phyloP scores from a whole-genome alignment of 1,284 basidiomycete genomes.

The Rhodotorula mucilaginosa region DNA sequence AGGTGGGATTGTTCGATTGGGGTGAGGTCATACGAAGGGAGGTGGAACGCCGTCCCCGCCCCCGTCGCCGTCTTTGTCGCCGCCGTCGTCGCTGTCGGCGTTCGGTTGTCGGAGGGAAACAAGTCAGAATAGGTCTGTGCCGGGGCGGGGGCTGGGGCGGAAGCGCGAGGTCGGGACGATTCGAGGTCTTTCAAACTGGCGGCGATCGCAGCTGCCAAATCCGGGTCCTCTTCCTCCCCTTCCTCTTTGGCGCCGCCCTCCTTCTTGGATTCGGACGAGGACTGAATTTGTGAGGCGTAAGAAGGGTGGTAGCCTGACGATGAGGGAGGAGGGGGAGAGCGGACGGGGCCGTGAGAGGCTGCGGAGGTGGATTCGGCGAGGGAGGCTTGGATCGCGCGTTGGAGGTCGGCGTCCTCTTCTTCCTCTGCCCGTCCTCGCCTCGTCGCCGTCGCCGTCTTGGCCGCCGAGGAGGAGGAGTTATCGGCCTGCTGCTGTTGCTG shows the following conservation, averaged over 20 bases:
- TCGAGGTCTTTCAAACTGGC: conserved; percentile 84
- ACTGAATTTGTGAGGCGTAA: conserved; percentile 53
- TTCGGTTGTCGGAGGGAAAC: conserved; percentile 5
- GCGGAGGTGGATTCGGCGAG: conserved; percentile 50
- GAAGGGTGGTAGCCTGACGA: conserved; percentile 63
- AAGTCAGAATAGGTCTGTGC: conserved; percentile 24
- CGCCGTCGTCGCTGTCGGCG: background rate
- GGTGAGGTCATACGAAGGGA: conserved; percentile 36
- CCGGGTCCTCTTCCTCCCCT: conserved; percentile 85
- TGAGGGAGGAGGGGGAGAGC: background rate
- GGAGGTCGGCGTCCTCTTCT: conserved; percentile 77
- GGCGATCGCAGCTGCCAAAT: conserved; percentile 90
- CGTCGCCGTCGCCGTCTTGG: background rate
- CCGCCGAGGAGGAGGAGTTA: conserved; percentile 30
- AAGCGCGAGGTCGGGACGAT: conserved; percentile 24
- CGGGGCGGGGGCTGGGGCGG: background rate
- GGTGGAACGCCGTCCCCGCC: background rate
- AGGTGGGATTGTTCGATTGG: conserved; percentile 6
- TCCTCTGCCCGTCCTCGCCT: conserved; percentile 37
- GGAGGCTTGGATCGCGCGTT: conserved; percentile 88
- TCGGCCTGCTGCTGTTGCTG: conserved; percentile 3
- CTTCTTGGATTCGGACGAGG: conserved; percentile 51
- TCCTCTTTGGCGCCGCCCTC: conserved; percentile 28
- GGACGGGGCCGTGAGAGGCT: background rate
- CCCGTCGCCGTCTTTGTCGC: background rate